Conservation (phyloP, 345 rosid species). For the Anacardium occidentale region DNA sequence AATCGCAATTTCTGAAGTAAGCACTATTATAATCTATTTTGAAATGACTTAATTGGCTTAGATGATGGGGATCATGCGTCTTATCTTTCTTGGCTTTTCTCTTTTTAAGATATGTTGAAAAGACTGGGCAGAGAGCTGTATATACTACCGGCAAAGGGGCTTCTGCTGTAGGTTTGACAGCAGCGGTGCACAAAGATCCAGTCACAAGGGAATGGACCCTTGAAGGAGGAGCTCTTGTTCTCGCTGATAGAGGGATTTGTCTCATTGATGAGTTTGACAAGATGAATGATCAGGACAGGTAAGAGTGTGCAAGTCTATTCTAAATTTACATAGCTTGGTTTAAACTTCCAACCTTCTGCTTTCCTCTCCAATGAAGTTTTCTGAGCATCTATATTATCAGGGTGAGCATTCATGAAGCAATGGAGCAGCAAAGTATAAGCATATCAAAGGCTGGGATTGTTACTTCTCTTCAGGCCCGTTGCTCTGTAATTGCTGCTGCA, state of each 20-base stretch:
- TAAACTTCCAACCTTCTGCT: not conserved
- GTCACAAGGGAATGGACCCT: slow-evolving; percentile 99
- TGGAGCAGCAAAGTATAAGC: slow-evolving; percentile 99
- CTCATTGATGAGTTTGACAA: slow-evolving; percentile 99
- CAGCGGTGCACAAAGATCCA: slow-evolving; percentile 99
- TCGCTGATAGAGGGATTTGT: slow-evolving; percentile 94
- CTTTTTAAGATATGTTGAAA: slow-evolving; percentile 76
- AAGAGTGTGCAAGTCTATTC: slow-evolving; percentile 15
- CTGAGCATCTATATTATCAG: slow-evolving; percentile 32
- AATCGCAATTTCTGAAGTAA: slow-evolving; percentile 96
- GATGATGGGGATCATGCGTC: slow-evolving; percentile 8
- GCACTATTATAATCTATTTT: slow-evolving; percentile 17
- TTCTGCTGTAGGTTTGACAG: slow-evolving; percentile 96
- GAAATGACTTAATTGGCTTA: not conserved
- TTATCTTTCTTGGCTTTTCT: slow-evolving; percentile 15
- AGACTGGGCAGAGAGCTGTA: slow-evolving; percentile 98
- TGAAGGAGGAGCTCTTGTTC: slow-evolving; percentile 99
- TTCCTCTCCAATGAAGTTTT: not conserved
- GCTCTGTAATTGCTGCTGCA: slow-evolving; percentile 98
- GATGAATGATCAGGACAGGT: slow-evolving; percentile 99
- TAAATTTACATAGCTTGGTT: not conserved
- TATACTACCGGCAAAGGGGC: slow-evolving; percentile 99
- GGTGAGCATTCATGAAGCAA: slow-evolving; percentile 99
- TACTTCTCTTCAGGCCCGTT: slow-evolving; percentile 98
- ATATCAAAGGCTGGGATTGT: slow-evolving; percentile 98